Percentiles rank a stretch among this genome's conserved stretches.
phyloP scores from a whole-genome alignment of 2,329 filamentous ascomycete genomes.

The Fusarium zealandicum region DNA sequence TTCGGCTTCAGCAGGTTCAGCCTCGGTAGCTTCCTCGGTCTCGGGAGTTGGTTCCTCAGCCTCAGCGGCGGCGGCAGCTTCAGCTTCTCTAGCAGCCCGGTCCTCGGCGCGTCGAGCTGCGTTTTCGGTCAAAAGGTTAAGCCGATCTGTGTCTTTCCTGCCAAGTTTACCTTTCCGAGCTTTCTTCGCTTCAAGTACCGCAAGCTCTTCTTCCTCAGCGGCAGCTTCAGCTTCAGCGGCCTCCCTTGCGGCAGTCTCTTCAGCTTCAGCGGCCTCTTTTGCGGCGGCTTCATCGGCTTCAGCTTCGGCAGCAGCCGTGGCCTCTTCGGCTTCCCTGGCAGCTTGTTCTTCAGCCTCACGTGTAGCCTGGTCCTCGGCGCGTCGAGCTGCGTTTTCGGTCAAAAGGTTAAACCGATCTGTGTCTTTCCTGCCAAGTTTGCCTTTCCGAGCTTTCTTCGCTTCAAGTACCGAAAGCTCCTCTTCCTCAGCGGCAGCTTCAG shows the following conservation, averaged over 20 bases:
- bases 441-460: constrained; percentile 59
- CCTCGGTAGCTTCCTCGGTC: constrained; percentile 16
- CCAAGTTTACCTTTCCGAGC: constrained; percentile 35
- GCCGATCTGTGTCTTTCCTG: constrained; percentile 36
- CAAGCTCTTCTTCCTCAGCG: constrained; percentile 34
- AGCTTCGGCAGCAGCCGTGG: not conserved
- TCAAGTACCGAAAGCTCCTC: constrained; percentile 52
- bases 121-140: constrained; percentile 27
- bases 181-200: constrained; percentile 24
- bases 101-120: constrained; percentile 24
- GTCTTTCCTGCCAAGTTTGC: constrained; percentile 54
- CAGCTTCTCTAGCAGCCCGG: constrained; percentile 19
- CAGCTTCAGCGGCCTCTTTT: constrained; percentile 42
- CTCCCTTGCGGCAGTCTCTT: constrained; percentile 24
- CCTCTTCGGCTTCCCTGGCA: constrained; percentile 44
- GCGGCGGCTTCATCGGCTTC: constrained; percentile 25
- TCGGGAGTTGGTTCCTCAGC: constrained; percentile 28
- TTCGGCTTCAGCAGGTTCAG: not conserved
- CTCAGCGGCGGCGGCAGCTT: constrained; percentile 6
- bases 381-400: constrained; percentile 45
- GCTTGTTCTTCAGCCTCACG: constrained; percentile 45
- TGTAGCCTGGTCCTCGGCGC: constrained; percentile 47
- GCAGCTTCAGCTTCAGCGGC: constrained; percentile 29
- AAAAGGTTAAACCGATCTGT: constrained; percentile 53
- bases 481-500: constrained; percentile 42